These are phyloP conservation scores for Oryza glumipatula DNA, from an alignment of 176 grass and related monocot genomes.

Conservation along the genomic window DNA sequence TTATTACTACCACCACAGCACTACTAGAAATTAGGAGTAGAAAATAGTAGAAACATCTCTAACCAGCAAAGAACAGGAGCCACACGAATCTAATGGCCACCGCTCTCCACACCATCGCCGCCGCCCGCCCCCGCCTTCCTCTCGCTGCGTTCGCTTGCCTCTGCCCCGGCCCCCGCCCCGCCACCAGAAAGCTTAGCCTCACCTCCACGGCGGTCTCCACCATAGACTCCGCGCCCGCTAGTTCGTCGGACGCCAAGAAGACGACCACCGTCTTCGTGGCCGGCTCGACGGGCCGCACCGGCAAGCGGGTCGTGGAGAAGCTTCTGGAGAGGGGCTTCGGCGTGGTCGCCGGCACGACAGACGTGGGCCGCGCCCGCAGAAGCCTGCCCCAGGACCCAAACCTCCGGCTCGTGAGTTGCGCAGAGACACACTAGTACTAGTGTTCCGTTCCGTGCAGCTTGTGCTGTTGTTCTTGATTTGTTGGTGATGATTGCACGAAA, in stretches of 20 bases:
- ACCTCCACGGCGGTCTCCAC: conserved; percentile 32
- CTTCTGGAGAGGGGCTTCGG: conserved; percentile 57
- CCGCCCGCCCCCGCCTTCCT: conserved; percentile 21
- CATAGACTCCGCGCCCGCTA: conserved; percentile 36
- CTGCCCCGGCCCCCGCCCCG: conserved; percentile 8
- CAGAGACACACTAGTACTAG: neutral
- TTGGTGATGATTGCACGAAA: neutral
- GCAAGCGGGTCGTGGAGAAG: conserved; percentile 68
- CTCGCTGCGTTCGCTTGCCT: neutral
- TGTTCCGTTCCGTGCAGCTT: neutral
- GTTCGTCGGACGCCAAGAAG: conserved; percentile 41
- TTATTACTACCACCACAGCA: no score
- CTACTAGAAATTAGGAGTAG: no score
- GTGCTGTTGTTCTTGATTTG: neutral
- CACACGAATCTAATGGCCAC: conserved; percentile 36
- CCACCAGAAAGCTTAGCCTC: conserved; percentile 30
- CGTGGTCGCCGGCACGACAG: conserved; percentile 62
- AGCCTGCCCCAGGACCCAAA: conserved; percentile 56
- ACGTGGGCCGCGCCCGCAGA: conserved; percentile 44
- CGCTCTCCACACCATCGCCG: conserved; percentile 9
- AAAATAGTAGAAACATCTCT: neutral
- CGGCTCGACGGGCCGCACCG: conserved; percentile 69
- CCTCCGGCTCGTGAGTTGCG: conserved; percentile 56
- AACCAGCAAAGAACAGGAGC: neutral
- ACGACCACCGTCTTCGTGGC: conserved; percentile 67